Percentiles rank a stretch among this genome's conserved stretches.
Evolutionary conservation across 2,329 filamentous ascomycete species (phyloP).

Genomic region (Cordyceps pruinosa): DNA sequence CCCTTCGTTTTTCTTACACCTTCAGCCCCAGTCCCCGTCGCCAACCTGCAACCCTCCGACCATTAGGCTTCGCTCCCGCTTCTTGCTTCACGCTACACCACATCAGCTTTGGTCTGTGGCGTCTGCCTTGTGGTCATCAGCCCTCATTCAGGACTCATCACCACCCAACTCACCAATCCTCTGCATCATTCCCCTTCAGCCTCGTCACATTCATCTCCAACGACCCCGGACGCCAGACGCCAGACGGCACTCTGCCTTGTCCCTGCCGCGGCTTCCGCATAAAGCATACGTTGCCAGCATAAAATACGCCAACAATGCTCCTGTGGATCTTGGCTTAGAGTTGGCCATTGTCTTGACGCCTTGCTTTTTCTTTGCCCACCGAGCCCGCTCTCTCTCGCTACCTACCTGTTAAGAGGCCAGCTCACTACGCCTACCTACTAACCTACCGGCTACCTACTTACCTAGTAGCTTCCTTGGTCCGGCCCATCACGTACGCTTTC

Average conservation of each 20-base stretch:
- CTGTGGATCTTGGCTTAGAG: constrained; percentile 3
- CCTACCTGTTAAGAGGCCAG: no score
- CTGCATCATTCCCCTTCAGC: no score
- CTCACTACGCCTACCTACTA: not conserved
- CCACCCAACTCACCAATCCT: no score
- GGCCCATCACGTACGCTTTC: not conserved
- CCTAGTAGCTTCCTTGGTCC: not conserved
- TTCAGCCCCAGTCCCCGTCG: not conserved
- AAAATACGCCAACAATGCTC: not conserved
- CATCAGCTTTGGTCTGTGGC: not conserved
- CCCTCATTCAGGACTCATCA: not conserved
- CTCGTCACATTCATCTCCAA: no score
- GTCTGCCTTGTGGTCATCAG: not conserved
- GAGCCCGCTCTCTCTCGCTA: not conserved
- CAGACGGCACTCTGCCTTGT: no score
- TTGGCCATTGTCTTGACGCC: not conserved
- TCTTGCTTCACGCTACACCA: not conserved
- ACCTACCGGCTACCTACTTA: not conserved
- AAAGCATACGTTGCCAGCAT: not conserved
- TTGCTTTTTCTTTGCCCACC: constrained; percentile 2
- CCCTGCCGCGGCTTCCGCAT: not conserved
- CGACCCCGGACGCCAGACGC: no score
- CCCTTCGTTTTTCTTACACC: not conserved
- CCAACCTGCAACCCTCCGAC: no score
- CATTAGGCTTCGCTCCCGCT: not conserved